Percentiles rank a stretch among this genome's conserved stretches.
Evolutionary conservation across 169 alveolate genomes (phyloP).

Genomic region (Eimeria necatrix): DNA sequence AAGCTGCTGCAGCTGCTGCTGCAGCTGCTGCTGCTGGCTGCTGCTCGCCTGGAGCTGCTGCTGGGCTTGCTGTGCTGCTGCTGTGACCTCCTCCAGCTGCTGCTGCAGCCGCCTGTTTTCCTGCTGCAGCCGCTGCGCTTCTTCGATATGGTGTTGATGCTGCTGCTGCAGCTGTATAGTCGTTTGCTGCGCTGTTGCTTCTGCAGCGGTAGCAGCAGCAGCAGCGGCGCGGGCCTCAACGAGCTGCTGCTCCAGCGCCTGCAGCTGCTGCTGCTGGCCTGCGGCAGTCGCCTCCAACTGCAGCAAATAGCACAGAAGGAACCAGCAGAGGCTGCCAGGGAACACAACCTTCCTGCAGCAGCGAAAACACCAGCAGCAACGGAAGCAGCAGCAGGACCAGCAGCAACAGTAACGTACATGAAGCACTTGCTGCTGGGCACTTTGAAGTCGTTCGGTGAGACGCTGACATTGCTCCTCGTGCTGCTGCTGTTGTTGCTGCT

Average conservation of each 20-base stretch:
- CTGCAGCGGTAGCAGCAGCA: slow-evolving; percentile 25
- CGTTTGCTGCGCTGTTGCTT: slow-evolving; percentile 14
- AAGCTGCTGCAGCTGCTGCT: slow-evolving; percentile 53
- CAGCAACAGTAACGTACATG: slow-evolving; percentile 18
- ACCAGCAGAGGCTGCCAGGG: not conserved
- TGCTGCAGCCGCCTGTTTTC: not conserved
- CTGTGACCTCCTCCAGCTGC: not conserved
- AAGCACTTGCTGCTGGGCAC: slow-evolving; percentile 14
- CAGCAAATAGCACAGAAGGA: slow-evolving; percentile 41
- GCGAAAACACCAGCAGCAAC: no score
- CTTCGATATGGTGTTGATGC: slow-evolving; percentile 8
- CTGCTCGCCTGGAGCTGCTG: slow-evolving; percentile 18
- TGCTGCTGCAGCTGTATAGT: slow-evolving; percentile 23
- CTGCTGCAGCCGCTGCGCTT: slow-evolving; percentile 37
- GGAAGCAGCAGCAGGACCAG: slow-evolving; percentile 1
- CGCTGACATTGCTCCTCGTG: slow-evolving; percentile 35
- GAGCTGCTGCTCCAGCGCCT: not conserved
- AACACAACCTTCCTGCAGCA: not conserved
- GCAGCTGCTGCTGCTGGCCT: slow-evolving; percentile 7
- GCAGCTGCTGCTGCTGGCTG: slow-evolving; percentile 45
- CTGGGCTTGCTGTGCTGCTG: not conserved
- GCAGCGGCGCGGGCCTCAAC: slow-evolving; percentile 37
- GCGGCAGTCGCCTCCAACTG: slow-evolving; percentile 28
- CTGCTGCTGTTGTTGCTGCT: slow-evolving; percentile 43
- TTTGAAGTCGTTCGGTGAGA: slow-evolving; percentile 10